Evolutionary conservation across 345 rosid genomes (phyloP).

Genomic region (Syzygium aromaticum): DNA sequence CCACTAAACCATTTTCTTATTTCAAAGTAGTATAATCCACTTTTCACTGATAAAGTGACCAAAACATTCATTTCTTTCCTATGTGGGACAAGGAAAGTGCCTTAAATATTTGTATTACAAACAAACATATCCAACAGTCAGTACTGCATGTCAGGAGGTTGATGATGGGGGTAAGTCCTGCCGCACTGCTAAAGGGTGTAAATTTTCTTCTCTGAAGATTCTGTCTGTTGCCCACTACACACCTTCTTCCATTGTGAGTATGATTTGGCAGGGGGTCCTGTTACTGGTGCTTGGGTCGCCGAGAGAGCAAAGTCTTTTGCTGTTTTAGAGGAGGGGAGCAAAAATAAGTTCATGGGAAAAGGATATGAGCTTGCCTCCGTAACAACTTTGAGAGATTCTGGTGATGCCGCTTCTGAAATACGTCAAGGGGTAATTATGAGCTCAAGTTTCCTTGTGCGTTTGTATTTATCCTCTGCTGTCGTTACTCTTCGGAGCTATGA

Average conservation of each 20-base stretch:
- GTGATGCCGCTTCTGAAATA: constrained; percentile 38
- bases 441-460: constrained; percentile 51
- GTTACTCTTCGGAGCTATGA: constrained; percentile 41
- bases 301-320: constrained; percentile 73
- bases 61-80: too few relatives aligned
- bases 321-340: constrained; percentile 42
- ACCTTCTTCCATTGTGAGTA: constrained; percentile 47
- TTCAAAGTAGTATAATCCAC: too few relatives aligned
- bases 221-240: constrained; percentile 35
- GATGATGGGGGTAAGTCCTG: constrained; percentile 10
- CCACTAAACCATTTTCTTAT: too few relatives aligned
- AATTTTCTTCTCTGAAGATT: constrained; percentile 42
- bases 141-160: constrained; percentile 21
- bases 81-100: too few relatives aligned
- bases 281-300: constrained; percentile 55
- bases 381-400: constrained; percentile 44
- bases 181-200: constrained; percentile 11
- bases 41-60: too few relatives aligned
- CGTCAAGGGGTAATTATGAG: constrained; percentile 56
- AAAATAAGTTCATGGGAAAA: constrained; percentile 30
- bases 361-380: constrained; percentile 69
- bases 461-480: constrained; percentile 36
- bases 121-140: too few relatives aligned
- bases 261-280: constrained; percentile 67
- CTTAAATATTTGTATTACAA: too few relatives aligned